Evolutionary conservation across 176 grass and related monocot species (phyloP).

Genomic region (Carex myosuroides): DNA sequence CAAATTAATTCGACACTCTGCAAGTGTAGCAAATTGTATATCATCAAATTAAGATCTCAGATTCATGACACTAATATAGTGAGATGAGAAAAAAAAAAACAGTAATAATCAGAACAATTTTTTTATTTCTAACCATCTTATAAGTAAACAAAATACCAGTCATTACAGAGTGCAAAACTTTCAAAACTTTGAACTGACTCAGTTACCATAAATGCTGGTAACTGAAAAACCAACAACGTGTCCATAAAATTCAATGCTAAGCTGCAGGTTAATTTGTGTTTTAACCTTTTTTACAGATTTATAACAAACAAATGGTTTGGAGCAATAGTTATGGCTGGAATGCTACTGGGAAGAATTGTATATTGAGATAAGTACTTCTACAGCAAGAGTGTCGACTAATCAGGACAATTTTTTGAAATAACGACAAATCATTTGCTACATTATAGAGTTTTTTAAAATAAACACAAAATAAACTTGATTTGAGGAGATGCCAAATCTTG

Average conservation of each 20-base stretch:
- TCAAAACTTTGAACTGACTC: neutral
- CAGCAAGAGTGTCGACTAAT: neutral
- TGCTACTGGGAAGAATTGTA: slow-evolving; percentile 28
- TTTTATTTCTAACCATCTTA: neutral
- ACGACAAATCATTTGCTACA: neutral
- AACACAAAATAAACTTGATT: neutral
- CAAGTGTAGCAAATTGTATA: neutral
- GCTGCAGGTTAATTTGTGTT: neutral
- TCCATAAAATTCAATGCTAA: neutral
- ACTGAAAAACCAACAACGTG: neutral
- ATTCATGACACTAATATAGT: neutral
- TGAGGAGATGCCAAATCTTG: neutral
- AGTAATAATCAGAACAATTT: neutral
- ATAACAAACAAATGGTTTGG: slow-evolving; percentile 45
- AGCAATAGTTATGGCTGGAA: slow-evolving; percentile 33
- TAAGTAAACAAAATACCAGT: neutral
- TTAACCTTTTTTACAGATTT: slow-evolving; percentile 17
- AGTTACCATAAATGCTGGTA: neutral
- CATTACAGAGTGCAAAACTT: neutral
- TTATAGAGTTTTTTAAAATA: neutral
- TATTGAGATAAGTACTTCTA: slow-evolving; percentile 13
- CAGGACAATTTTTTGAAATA: neutral
- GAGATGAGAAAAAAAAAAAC: neutral
- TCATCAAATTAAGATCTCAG: neutral
- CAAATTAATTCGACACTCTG: neutral